A percentile compares a stretch with the other conserved stretches of the same genome.
These are phyloP conservation scores for Penicillium alfredii DNA, from an alignment of 495 filamentous ascomycete genomes.

Conservation along the genomic window DNA sequence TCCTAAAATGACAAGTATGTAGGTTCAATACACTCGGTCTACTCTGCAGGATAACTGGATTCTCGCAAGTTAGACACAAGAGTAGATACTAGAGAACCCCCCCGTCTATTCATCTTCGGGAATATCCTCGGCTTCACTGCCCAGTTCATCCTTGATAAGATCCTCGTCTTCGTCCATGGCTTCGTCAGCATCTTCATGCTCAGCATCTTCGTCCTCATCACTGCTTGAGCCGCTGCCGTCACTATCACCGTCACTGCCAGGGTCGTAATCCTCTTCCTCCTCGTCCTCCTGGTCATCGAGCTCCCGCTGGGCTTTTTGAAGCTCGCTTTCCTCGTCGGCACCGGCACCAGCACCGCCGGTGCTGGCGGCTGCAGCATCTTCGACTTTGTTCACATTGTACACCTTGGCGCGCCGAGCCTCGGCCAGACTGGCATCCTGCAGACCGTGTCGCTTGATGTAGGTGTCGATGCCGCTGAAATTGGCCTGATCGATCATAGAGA, in stretches of 20 bases:
- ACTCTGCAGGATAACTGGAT: too few relatives aligned
- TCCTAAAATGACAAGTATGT: too few relatives aligned
- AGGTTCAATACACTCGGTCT: too few relatives aligned
- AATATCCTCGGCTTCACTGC: conserved; percentile 36
- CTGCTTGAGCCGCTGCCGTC: conserved; percentile 59
- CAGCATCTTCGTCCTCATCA: conserved; percentile 48
- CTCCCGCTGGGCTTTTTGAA: conserved; percentile 65
- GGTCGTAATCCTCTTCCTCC: conserved; percentile 85
- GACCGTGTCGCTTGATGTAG: conserved; percentile 72
- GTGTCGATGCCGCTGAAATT: conserved; percentile 77
- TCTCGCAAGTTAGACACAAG: too few relatives aligned
- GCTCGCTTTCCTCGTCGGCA: conserved; percentile 47
- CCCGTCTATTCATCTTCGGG: conserved; percentile 21
- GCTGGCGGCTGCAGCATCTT: conserved; percentile 33
- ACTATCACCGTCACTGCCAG: conserved; percentile 67
- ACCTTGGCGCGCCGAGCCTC: conserved; percentile 79
- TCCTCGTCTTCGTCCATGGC: conserved; percentile 48
- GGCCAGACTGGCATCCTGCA: conserved; percentile 90
- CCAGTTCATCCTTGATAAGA: conserved; percentile 35
- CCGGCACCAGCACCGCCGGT: conserved; percentile 29
- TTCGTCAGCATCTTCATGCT: conserved; percentile 35
- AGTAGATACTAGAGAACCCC: too few relatives aligned
- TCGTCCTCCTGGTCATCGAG: conserved; percentile 66
- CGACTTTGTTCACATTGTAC: conserved; percentile 61
- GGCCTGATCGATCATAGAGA: conserved; percentile 81